A percentile compares a stretch with the other conserved stretches of the same genome.
Conservation (phyloP, 495 filamentous ascomycete genomes). For the Margaritispora aquatica region DNA sequence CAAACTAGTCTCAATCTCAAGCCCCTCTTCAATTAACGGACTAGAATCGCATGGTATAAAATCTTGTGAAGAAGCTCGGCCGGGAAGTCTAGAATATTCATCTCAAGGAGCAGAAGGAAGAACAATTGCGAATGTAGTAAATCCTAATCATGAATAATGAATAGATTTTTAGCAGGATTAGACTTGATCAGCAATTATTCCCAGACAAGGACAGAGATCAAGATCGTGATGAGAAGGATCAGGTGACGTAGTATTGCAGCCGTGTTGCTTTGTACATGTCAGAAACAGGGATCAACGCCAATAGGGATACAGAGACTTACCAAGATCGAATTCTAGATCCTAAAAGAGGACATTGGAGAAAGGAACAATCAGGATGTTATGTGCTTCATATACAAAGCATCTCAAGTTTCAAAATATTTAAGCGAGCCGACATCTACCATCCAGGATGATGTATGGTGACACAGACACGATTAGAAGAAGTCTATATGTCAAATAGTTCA, state of each 20-base stretch:
- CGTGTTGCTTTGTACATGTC: background rate
- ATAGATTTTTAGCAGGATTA: background rate
- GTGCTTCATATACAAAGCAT: too few species aligned
- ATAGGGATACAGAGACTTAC: background rate
- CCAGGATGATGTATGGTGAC: too few species aligned
- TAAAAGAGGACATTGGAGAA: too few species aligned
- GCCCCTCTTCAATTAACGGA: constrained; percentile 4
- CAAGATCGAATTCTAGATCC: background rate
- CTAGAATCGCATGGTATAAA: constrained; percentile 8
- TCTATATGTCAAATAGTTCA: too few species aligned
- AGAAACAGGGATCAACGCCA: background rate
- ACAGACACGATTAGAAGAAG: too few species aligned
- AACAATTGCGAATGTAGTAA: background rate
- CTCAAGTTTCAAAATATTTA: too few species aligned
- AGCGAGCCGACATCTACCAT: too few species aligned
- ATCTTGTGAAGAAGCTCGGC: constrained; percentile 14
- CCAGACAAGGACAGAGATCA: background rate
- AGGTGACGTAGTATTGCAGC: background rate
- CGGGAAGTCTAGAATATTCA: constrained; percentile 14
- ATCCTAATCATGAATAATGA: background rate
- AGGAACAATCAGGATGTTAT: too few species aligned
- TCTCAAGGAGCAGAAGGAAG: background rate
- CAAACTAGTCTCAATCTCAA: constrained; percentile 17
- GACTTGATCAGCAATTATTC: background rate
- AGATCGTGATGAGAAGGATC: background rate